Evolutionary conservation across 768 basidiomycete species (phyloP), one percentile per base, ranked within the genome.

Genomic region (Cystofilobasidium ferigula): DNA sequence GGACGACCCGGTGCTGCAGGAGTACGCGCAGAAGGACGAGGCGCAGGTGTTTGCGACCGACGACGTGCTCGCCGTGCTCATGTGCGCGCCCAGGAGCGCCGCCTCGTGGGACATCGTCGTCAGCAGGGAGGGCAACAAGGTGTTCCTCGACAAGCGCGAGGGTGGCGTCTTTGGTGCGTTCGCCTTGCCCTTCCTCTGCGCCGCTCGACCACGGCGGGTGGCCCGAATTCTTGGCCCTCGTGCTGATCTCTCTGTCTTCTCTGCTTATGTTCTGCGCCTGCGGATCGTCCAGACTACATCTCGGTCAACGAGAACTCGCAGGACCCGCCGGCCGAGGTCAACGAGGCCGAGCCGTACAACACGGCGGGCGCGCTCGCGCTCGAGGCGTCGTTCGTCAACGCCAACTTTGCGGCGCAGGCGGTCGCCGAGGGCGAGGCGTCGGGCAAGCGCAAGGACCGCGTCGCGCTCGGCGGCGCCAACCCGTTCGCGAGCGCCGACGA

Each of bases 81-180:
- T 99, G 95, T 89, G 88, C 69, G 88, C 94, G 10, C 85, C 92
- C 13, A 82, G 95, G 71, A 92, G 91, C 16, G 90, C 93, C 67
- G 92, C 95, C 77, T 93, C 94, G 6, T 99, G 95, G 95, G 95
- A 99, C 74, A 92, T 99, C 61, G 88, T 99, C 69, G 87, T 98
- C 71, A 81, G 89, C 35, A 86, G 90, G 35, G 91, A 95, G 74
- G 93, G 91, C 47, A 85, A 91, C 79, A 88, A 85, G 74, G 78
- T 99, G 12, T 98, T 88, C 81, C 83, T 99, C 70, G 95, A 99
- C 81, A 98, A 98, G 78, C 88, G 95, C 67, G 77, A 78, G 68
- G 93, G 92, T 20, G 93, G 94, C 63, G 89, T 93, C 2, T 95
- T 97, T 72, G 91, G 76, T 77, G 36, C 36, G 74, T 63, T 13